These are phyloP conservation scores for Pythium myriotylum DNA, from an alignment of 352 stramenopile genomes.

Conservation along the genomic window DNA sequence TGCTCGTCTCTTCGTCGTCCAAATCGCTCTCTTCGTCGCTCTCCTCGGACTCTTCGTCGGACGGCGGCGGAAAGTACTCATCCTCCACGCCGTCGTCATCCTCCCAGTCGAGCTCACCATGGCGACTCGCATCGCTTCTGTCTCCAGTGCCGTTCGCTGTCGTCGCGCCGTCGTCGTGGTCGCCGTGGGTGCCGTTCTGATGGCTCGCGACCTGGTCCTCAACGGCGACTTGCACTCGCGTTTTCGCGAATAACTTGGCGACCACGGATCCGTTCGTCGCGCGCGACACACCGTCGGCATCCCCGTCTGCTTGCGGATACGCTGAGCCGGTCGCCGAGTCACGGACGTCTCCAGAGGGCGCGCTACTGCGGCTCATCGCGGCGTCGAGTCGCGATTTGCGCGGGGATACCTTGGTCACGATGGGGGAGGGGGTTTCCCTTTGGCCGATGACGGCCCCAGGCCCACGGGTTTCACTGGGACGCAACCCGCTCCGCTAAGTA, in stretches of 20 bases:
- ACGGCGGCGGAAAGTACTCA: constrained; percentile 30
- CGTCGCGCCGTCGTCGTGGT: not conserved
- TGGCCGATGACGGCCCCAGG: not conserved
- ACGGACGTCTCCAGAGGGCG: not conserved
- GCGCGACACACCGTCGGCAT: not conserved
- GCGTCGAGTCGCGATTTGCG: constrained; percentile 7
- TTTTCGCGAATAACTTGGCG: constrained; percentile 23
- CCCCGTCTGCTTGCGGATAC: not conserved
- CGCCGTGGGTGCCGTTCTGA: not conserved
- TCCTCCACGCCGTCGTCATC: constrained; percentile 38
- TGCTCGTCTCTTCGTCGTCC: constrained; percentile 27
- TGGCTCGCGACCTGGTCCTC: not conserved
- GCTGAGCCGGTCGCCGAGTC: not conserved
- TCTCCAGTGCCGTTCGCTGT: not conserved
- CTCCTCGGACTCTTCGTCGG: constrained; percentile 21
- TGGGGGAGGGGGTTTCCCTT: constrained; percentile 14
- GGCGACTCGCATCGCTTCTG: not conserved
- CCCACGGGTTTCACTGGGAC: not conserved
- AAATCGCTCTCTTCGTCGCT: constrained; percentile 31
- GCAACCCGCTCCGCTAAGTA: constrained; percentile 14
- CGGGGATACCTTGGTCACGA: constrained; percentile 1
- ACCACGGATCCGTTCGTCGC: constrained; percentile 6
- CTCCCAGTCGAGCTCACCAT: constrained; percentile 16
- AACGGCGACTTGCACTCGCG: constrained; percentile 7
- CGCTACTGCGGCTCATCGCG: constrained; percentile 10